Evolutionary conservation across 305 asterid genomes (phyloP).

Genomic region (Caryopteris hybrid): DNA sequence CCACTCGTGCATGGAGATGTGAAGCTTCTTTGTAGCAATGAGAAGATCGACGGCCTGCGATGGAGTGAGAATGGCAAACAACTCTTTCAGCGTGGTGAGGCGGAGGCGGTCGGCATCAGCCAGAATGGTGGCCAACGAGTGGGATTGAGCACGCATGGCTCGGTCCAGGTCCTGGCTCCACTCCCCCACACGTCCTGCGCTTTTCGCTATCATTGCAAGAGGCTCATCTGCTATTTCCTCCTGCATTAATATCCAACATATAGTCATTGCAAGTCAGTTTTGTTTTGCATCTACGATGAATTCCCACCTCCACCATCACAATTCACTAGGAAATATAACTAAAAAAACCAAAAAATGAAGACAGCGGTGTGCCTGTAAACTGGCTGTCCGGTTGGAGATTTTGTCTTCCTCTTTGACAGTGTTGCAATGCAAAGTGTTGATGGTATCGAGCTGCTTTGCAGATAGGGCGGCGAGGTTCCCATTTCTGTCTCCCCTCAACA

Average conservation of each 20-base stretch:
- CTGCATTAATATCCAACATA: too few species aligned
- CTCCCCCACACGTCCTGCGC: conserved; percentile 8
- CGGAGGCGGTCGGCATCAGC: conserved; percentile 22
- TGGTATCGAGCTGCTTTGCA: conserved; percentile 17
- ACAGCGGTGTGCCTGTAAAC: conserved; percentile 13
- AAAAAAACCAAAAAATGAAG: background rate
- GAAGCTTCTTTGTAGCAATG: conserved; percentile 29
- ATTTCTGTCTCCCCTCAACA: too few species aligned
- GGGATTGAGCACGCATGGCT: conserved; percentile 13
- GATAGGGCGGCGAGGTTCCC: conserved; percentile 20
- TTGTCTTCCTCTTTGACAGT: conserved; percentile 26
- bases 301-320: too few species aligned
- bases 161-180: conserved; percentile 19
- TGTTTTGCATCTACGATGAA: too few species aligned
- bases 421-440: conserved; percentile 27
- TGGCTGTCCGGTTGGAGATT: conserved; percentile 21
- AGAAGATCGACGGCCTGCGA: conserved; percentile 29
- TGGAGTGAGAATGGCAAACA: conserved; percentile 29
- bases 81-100: conserved; percentile 21
- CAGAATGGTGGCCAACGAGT: conserved; percentile 15
- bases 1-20: conserved; percentile 34
- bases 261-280: too few species aligned
- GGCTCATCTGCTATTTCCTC: too few species aligned
- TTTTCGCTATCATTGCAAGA: conserved; percentile 15
- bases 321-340: too few species aligned